These are phyloP conservation scores for Melastoma malabathricum DNA, from an alignment of 345 rosid species.

Conservation along the genomic window DNA sequence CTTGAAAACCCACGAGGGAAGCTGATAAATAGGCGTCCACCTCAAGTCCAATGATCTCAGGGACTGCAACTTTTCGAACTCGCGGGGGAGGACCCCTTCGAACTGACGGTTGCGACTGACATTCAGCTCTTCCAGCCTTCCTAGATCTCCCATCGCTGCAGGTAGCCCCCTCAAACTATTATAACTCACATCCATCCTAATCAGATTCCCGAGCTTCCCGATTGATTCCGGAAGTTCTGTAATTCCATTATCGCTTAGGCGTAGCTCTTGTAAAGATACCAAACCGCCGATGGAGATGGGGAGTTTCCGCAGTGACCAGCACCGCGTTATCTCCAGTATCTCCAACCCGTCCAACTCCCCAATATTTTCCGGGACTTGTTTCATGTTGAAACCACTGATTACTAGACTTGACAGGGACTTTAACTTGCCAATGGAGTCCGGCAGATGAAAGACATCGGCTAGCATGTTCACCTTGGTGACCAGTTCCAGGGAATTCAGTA, in stretches of 20 bases:
- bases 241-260: not conserved
- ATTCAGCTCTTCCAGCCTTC: not conserved
- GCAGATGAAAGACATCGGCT: not conserved
- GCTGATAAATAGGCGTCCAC: too few relatives aligned
- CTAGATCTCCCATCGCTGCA: not conserved
- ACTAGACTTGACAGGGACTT: not conserved
- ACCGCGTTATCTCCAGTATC: not conserved
- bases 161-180: not conserved
- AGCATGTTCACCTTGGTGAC: too few relatives aligned
- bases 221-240: not conserved
- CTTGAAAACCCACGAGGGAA: too few relatives aligned
- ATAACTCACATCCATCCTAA: not conserved
- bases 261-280: not conserved
- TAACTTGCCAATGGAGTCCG: not conserved
- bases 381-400: not conserved
- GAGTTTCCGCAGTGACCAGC: not conserved
- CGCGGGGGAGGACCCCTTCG: not conserved
- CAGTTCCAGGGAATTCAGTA: too few relatives aligned
- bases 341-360: not conserved
- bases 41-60: not conserved
- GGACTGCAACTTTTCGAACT: accelerated
- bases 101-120: not conserved
- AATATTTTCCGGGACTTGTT: not conserved
- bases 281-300: not conserved
- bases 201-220: not conserved